Percentiles rank a stretch among this genome's conserved stretches.
Evolutionary conservation across 768 basidiomycete genomes (phyloP).

Genomic region (Zangia roseola): DNA sequence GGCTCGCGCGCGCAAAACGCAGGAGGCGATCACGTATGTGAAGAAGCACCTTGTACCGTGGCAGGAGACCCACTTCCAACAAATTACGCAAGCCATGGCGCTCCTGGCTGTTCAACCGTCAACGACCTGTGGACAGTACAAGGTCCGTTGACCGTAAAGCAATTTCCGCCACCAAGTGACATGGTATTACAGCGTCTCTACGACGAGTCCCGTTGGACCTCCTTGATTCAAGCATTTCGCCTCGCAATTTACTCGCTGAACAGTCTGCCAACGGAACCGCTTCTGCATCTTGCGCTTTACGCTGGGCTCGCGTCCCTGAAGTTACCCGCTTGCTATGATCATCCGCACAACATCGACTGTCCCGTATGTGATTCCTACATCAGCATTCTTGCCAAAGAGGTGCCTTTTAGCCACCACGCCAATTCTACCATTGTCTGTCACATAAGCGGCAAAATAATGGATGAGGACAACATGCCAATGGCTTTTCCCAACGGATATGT

Average conservation of each 20-base stretch:
- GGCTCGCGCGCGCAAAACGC: constrained; percentile 57
- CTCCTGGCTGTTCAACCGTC: constrained; percentile 73
- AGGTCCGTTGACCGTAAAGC: constrained; percentile 44
- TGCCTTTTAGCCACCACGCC: constrained; percentile 90
- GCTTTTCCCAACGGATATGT: constrained; percentile 89
- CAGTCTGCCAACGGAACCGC: constrained; percentile 81
- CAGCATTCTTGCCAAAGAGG: constrained; percentile 75
- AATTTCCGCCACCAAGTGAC: constrained; percentile 7
- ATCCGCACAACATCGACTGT: constrained; percentile 77
- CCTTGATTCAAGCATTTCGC: constrained; percentile 76
- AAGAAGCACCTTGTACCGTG: constrained; percentile 79
- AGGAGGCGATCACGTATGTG: constrained; percentile 82
- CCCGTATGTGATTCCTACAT: constrained; percentile 85
- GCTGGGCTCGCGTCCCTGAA: constrained; percentile 91
- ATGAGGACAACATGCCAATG: constrained; percentile 91
- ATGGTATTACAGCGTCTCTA: constrained; percentile 66
- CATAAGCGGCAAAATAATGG: constrained; percentile 91
- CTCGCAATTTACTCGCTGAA: constrained; percentile 85
- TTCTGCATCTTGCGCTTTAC: constrained; percentile 84
- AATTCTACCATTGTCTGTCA: constrained; percentile 95
- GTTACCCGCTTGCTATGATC: constrained; percentile 77
- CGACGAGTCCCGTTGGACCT: constrained; percentile 73
- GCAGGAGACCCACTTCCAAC: constrained; percentile 76
- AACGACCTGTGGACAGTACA: constrained; percentile 77
- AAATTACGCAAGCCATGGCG: constrained; percentile 75